phyloP scores from a whole-genome alignment of 345 rosid genomes.

The Populus alba region DNA sequence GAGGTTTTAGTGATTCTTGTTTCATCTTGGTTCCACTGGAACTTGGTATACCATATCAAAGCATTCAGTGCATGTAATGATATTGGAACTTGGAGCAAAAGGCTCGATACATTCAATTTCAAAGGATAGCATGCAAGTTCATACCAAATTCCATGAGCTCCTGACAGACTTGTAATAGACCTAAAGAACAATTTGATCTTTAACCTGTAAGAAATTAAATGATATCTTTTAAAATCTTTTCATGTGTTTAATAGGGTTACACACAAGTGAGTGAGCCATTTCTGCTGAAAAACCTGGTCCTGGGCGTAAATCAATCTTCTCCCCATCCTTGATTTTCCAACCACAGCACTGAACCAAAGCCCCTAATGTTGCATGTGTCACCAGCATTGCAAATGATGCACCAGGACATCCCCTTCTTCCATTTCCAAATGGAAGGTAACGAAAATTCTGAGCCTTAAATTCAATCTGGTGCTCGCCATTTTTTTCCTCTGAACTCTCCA shows the following conservation, averaged over 20 bases:
- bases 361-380: constrained; percentile 38
- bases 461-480: constrained; percentile 55
- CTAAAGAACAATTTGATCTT: neutral
- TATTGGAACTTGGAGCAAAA: neutral
- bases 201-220: neutral
- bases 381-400: constrained; percentile 52
- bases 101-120: neutral
- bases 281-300: constrained; percentile 41
- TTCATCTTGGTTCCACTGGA: neutral
- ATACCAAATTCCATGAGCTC: neutral
- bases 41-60: neutral
- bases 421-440: constrained; percentile 58
- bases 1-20: neutral
- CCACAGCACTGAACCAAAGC: constrained; percentile 40
- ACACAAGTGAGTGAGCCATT: constrained; percentile 34
- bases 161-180: neutral
- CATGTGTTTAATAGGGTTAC: constrained; percentile 22
- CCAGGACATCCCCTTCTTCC: constrained; percentile 59
- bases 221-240: neutral
- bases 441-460: constrained; percentile 52
- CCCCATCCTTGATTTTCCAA: constrained; percentile 31
- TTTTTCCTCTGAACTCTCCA: constrained; percentile 25
- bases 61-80: neutral
- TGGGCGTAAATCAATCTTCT: constrained; percentile 24
- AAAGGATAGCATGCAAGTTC: neutral